A percentile compares a stretch with the other conserved stretches of the same genome.
Conservation (phyloP, 495 filamentous ascomycete genomes). For the Umbilicaria muhlenbergii region DNA sequence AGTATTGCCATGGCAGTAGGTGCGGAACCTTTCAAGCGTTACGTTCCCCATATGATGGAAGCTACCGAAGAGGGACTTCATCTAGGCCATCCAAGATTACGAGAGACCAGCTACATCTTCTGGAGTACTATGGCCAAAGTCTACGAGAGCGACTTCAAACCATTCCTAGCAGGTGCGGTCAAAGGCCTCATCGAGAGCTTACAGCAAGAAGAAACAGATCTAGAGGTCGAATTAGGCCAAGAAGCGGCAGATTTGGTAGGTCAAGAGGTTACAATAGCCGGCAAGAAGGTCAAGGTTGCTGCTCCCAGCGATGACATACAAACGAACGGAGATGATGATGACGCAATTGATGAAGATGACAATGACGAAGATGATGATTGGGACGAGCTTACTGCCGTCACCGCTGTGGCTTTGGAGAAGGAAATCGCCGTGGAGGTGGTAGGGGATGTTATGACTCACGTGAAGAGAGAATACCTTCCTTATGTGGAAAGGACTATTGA, state of each 20-base stretch:
- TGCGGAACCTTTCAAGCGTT: conserved; percentile 70
- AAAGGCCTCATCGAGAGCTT: conserved; percentile 73
- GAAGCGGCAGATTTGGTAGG: conserved; percentile 63
- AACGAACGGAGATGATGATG: conserved; percentile 35
- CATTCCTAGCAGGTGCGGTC: conserved; percentile 73
- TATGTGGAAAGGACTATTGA: conserved; percentile 87
- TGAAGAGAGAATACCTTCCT: conserved; percentile 59
- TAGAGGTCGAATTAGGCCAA: conserved; percentile 65
- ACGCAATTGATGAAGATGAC: conserved; percentile 45
- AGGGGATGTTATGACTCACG: conserved; percentile 79
- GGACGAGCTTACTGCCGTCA: conserved; percentile 69
- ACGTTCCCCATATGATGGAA: conserved; percentile 74
- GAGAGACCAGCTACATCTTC: conserved; percentile 91
- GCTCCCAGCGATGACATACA: conserved; percentile 38
- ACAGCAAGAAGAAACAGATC: conserved; percentile 76
- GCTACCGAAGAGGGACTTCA: conserved; percentile 84
- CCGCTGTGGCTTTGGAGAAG: conserved; percentile 83
- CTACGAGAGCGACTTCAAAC: conserved; percentile 76
- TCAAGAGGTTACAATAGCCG: conserved; percentile 58
- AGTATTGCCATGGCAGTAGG: conserved; percentile 84
- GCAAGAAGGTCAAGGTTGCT: conserved; percentile 73
- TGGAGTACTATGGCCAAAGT: conserved; percentile 92
- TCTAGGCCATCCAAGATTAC: conserved; percentile 74
- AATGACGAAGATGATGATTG: conserved; percentile 69
- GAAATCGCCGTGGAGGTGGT: conserved; percentile 93